Percentiles rank a stretch among this genome's conserved stretches.
These are phyloP conservation scores for Letharia columbiana DNA, from an alignment of 495 filamentous ascomycete genomes.

Conservation along the genomic window DNA sequence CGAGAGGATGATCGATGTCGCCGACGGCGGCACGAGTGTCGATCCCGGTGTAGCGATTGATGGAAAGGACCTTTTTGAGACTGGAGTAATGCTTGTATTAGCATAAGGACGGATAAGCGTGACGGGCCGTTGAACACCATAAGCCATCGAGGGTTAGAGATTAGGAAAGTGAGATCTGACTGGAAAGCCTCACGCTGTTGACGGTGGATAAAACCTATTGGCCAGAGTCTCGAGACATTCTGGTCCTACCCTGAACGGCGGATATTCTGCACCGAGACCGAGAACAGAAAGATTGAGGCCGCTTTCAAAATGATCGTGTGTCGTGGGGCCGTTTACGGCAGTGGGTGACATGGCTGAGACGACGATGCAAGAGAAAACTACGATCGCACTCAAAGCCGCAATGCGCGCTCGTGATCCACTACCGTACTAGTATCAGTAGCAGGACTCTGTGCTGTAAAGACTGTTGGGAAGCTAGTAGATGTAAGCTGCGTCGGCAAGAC, in stretches of 20 bases:
- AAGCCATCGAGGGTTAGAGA: conserved; percentile 9
- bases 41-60: conserved; percentile 58
- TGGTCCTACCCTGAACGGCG: conserved; percentile 24
- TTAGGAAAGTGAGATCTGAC: conserved; percentile 16
- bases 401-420: neutral
- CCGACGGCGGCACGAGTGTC: conserved; percentile 53
- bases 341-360: conserved; percentile 25
- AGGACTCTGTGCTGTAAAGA: conserved; percentile 14
- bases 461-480: conserved; percentile 17
- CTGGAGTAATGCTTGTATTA: conserved; percentile 21
- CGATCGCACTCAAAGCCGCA: neutral
- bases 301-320: conserved; percentile 22
- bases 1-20: conserved; percentile 45
- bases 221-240: conserved; percentile 27
- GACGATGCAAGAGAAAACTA: neutral
- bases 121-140: neutral
- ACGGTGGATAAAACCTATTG: conserved; percentile 25
- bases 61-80: conserved; percentile 46
- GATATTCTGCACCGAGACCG: conserved; percentile 29
- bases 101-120: neutral
- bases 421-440: neutral
- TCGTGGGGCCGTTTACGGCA: conserved; percentile 16
- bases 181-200: conserved; percentile 25
- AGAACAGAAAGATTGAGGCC: conserved; percentile 26
- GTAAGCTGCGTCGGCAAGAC: conserved; percentile 13